These are phyloP conservation scores for Colletotrichum higginsianum DNA, from an alignment of 2,329 filamentous ascomycete genomes.

Conservation along the genomic window DNA sequence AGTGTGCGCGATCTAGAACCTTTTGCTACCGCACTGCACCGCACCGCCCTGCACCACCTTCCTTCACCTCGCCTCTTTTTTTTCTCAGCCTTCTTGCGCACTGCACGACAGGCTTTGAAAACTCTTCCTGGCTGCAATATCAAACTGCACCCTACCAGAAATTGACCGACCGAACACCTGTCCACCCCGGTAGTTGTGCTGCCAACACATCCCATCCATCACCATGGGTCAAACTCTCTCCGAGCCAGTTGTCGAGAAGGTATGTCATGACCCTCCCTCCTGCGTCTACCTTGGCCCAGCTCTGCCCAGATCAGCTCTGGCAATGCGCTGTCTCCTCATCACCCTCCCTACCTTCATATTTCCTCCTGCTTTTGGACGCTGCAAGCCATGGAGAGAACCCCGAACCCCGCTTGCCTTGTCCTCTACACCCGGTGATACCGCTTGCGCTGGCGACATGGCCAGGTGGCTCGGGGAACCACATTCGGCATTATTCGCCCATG, in stretches of 20 bases:
- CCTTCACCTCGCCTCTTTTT: constrained; percentile 23
- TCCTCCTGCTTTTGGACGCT: background rate
- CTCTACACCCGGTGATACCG: constrained; percentile 23
- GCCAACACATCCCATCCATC: constrained; percentile 50
- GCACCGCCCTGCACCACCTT: constrained; percentile 36
- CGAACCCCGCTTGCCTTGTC: constrained; percentile 12
- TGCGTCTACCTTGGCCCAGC: background rate
- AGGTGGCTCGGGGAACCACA: constrained; percentile 4
- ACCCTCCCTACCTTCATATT: constrained; percentile 1
- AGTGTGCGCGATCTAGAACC: constrained; percentile 46
- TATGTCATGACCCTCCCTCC: constrained; percentile 63
- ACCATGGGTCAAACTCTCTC: constrained; percentile 99
- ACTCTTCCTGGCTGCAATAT: constrained; percentile 13
- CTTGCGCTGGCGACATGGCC: constrained; percentile 23
- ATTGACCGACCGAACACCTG: constrained; percentile 31
- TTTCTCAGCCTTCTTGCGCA: constrained; percentile 36
- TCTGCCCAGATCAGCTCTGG: constrained; percentile 1
- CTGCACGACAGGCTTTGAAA: constrained; percentile 37
- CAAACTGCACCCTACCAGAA: constrained; percentile 17
- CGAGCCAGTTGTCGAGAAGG: constrained; percentile 99
- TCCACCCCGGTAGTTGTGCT: constrained; percentile 48
- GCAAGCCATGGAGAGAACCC: background rate
- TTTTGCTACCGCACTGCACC: constrained; percentile 42
- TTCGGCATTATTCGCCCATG: background rate
- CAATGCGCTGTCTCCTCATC: constrained; percentile 5